Conservation (phyloP, 2,329 filamentous ascomycete genomes). For the Aspergillus cejpii region DNA sequence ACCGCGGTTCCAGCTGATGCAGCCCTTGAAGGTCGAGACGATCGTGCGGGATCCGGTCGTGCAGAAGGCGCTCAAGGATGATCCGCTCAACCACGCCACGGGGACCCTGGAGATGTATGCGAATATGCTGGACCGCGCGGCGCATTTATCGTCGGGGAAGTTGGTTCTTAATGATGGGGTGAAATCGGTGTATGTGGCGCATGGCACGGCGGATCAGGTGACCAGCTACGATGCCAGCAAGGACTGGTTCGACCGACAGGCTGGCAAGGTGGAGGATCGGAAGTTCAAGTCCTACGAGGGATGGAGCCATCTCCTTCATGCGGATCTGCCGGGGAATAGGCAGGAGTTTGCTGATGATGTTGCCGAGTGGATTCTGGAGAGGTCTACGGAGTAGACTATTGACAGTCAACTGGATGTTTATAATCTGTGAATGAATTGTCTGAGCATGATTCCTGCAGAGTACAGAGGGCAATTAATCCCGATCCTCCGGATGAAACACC, state of each 20-base stretch:
- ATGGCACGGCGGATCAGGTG: slow-evolving; percentile 5
- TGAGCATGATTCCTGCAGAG: too few relatives aligned
- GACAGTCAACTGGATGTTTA: too few relatives aligned
- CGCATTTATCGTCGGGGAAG: background rate
- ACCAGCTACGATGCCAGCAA: slow-evolving; percentile 6
- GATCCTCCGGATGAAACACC: slow-evolving; percentile 46
- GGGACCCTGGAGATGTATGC: slow-evolving; percentile 6
- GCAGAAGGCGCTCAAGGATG: slow-evolving; percentile 1
- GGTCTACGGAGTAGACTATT: too few relatives aligned
- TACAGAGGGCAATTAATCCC: too few relatives aligned
- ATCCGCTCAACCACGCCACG: slow-evolving; percentile 6
- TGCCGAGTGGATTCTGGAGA: background rate
- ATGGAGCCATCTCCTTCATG: slow-evolving; percentile 7
- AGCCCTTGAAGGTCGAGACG: slow-evolving; percentile 4
- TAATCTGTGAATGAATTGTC: too few relatives aligned
- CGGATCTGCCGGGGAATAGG: slow-evolving; percentile 4
- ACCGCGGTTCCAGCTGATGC: slow-evolving; percentile 4
- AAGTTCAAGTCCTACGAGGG: slow-evolving; percentile 6
- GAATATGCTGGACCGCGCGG: slow-evolving; percentile 4
- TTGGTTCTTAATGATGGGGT: slow-evolving; percentile 3
- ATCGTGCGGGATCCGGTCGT: slow-evolving; percentile 7
- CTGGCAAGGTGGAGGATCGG: background rate
- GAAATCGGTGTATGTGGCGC: slow-evolving; percentile 6
- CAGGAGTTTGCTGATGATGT: background rate
- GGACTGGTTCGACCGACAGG: slow-evolving; percentile 7